A percentile compares a stretch with the other conserved stretches of the same genome.
Evolutionary conservation across 257 asterid species (phyloP).

Genomic region (Fraxinus quadrangulata): DNA sequence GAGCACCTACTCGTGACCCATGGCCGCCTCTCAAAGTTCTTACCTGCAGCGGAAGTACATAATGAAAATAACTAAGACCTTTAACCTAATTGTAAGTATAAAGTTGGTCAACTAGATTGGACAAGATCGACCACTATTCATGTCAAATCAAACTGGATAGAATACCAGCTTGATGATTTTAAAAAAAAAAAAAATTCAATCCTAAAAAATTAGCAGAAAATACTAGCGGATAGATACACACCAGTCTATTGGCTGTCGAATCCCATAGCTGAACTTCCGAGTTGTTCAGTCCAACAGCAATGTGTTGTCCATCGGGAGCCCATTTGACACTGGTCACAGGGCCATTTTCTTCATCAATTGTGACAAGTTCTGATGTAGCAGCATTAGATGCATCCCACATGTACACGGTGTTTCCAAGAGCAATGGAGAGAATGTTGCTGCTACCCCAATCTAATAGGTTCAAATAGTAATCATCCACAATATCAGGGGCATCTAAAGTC

Average conservation of each 20-base stretch:
- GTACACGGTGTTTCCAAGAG: conserved; percentile 77
- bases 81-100: neutral
- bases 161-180: neutral
- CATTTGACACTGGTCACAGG: conserved; percentile 88
- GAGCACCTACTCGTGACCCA: conserved; percentile 64
- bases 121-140: neutral
- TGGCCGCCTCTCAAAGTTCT: conserved; percentile 86
- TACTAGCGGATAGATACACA: conserved; percentile 32
- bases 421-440: conserved; percentile 88
- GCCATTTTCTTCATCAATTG: conserved; percentile 76
- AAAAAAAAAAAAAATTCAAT: neutral
- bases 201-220: neutral
- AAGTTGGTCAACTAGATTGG: neutral
- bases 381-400: conserved; percentile 93
- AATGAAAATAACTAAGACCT: conserved; percentile 1
- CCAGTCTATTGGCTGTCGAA: conserved; percentile 68
- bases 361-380: conserved; percentile 74
- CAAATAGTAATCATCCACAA: conserved; percentile 86
- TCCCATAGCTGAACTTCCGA: conserved; percentile 96
- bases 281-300: conserved; percentile 80
- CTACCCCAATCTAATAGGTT: conserved; percentile 92
- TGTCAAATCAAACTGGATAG: neutral
- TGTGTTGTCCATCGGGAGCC: conserved; percentile 92
- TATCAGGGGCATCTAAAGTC: conserved; percentile 91
- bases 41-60: conserved; percentile 48